Percentiles rank a stretch among this genome's conserved stretches.
phyloP scores from a whole-genome alignment of 148 eudicot genomes.

The Camellia japonica region DNA sequence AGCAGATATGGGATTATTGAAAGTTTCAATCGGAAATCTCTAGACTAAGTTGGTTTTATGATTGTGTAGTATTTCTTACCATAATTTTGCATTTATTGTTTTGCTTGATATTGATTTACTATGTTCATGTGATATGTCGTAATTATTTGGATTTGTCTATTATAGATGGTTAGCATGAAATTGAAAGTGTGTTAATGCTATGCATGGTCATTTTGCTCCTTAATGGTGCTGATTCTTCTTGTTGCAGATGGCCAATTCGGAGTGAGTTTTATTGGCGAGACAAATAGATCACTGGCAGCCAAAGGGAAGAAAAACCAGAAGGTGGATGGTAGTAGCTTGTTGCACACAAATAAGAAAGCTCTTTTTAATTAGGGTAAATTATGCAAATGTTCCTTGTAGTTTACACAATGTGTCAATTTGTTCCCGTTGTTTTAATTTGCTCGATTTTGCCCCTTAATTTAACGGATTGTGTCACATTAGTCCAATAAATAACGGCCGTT shows the following conservation, averaged over 20 bases:
- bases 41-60: background rate
- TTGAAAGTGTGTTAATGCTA: background rate
- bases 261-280: slow-evolving; percentile 31
- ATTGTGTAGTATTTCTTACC: background rate
- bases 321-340: slow-evolving; percentile 54
- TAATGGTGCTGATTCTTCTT: slow-evolving; percentile 23
- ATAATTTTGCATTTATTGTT: background rate
- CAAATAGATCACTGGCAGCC: slow-evolving; percentile 41
- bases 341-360: slow-evolving; percentile 18
- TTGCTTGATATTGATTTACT: background rate
- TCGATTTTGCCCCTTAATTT: background rate
- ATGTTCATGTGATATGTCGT: background rate
- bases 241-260: slow-evolving; percentile 41
- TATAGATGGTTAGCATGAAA: background rate
- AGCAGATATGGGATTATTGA: background rate
- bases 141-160: background rate
- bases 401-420: background rate
- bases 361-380: background rate
- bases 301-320: slow-evolving; percentile 43
- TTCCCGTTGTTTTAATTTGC: background rate
- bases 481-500: no score
- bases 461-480: no score
- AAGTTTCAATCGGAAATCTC: slow-evolving; percentile 7
- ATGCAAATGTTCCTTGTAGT: slow-evolving; percentile 5
- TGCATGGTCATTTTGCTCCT: slow-evolving; percentile 5